These are phyloP conservation scores for Solanum infundibuliforme DNA, from an alignment of 257 asterid species.

Conservation along the genomic window DNA sequence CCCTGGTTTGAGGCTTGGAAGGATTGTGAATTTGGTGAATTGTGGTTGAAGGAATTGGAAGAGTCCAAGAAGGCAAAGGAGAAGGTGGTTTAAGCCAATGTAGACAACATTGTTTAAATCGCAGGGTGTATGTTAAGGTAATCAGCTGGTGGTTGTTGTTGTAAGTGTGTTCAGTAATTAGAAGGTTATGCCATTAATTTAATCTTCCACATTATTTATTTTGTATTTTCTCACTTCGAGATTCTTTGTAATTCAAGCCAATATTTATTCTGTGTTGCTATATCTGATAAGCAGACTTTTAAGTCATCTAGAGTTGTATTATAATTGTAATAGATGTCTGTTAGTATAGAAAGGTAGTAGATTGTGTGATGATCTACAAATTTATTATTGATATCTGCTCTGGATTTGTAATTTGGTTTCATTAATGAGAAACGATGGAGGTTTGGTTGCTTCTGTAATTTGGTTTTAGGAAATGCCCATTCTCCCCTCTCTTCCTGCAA, in stretches of 20 bases:
- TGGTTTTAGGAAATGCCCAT: background rate
- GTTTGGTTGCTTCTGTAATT: background rate
- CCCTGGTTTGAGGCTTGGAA: conserved; percentile 95
- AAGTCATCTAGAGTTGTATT: background rate
- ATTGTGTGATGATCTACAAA: background rate
- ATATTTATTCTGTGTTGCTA: background rate
- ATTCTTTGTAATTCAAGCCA: background rate
- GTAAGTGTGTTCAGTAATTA: background rate
- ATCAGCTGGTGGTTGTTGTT: background rate
- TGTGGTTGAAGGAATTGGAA: conserved; percentile 74
- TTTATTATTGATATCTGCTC: background rate
- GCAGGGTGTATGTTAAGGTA: background rate
- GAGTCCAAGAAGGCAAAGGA: conserved; percentile 33
- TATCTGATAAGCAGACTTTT: background rate
- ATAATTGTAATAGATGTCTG: background rate
- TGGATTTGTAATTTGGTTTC: background rate
- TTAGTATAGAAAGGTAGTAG: background rate
- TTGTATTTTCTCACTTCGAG: background rate
- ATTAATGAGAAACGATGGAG: background rate
- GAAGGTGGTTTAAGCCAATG: background rate
- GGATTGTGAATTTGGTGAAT: conserved; percentile 78
- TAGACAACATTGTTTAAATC: background rate
- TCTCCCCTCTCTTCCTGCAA: background rate
- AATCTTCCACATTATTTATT: background rate
- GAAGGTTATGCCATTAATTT: background rate